These are phyloP conservation scores for Hypoxylon fuscum DNA, from an alignment of 495 filamentous ascomycete genomes.

Conservation along the genomic window DNA sequence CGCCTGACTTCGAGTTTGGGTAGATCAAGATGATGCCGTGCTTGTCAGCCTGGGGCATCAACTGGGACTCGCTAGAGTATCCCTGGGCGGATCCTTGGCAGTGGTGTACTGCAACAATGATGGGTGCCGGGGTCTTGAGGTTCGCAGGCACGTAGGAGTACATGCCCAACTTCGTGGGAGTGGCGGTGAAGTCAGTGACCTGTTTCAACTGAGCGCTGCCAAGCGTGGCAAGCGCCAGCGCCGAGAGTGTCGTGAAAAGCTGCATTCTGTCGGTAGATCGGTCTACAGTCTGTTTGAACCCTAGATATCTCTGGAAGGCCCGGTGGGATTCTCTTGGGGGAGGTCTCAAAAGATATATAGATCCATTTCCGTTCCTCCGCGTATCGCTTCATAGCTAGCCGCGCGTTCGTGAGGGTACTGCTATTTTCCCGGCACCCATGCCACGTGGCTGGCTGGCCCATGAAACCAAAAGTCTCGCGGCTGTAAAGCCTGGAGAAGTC, in stretches of 20 bases:
- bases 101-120: conserved; percentile 67
- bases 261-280: conserved; percentile 45
- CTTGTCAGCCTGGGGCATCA: conserved; percentile 43
- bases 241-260: conserved; percentile 44
- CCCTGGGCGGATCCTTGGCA: conserved; percentile 60
- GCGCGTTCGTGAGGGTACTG: neutral
- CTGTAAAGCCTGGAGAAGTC: neutral
- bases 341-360: neutral
- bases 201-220: conserved; percentile 47
- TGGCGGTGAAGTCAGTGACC: conserved; percentile 54
- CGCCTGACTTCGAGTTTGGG: conserved; percentile 46
- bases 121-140: conserved; percentile 58
- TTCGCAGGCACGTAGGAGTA: conserved; percentile 65
- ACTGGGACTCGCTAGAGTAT: conserved; percentile 59
- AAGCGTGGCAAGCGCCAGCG: conserved; percentile 44
- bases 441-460: conserved; percentile 8
- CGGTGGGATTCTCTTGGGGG: neutral
- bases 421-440: conserved; percentile 5
- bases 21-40: conserved; percentile 47
- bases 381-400: neutral
- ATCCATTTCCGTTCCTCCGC: conserved; percentile 12
- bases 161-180: conserved; percentile 59
- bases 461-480: neutral
- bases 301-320: neutral
- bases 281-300: neutral